Percentiles rank a stretch among this genome's conserved stretches.
Evolutionary conservation across 2,329 filamentous ascomycete genomes (phyloP).

Genomic region (Alternaria longipes): DNA sequence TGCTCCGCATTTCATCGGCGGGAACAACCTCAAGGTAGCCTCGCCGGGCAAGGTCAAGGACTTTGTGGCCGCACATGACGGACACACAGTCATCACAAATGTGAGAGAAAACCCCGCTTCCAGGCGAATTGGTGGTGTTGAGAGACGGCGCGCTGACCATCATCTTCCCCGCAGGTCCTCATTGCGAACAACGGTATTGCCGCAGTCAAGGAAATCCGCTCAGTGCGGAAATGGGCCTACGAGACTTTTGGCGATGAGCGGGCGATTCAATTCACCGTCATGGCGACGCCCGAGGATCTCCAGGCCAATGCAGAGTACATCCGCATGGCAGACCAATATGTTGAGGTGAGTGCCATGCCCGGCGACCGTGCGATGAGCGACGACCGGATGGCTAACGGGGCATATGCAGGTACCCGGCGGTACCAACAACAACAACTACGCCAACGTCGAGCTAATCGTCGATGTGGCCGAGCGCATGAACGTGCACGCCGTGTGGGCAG

Average conservation of each 20-base stretch:
- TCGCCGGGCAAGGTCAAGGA: constrained; percentile 90
- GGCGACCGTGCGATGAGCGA: not conserved
- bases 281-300: constrained; percentile 98
- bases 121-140: not conserved
- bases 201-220: constrained; percentile 98
- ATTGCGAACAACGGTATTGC: constrained; percentile 99
- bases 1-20: constrained; percentile 94
- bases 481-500: constrained; percentile 98
- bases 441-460: constrained; percentile 98
- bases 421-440: constrained; percentile 99
- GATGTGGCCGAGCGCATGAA: constrained; percentile 98
- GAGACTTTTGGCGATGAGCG: constrained; percentile 98
- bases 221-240: constrained; percentile 99
- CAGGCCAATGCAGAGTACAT: constrained; percentile 99
- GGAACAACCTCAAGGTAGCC: constrained; percentile 85
- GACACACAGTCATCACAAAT: constrained; percentile 98
- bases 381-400: constrained; percentile 27
- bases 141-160: constrained; percentile 29
- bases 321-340: constrained; percentile 99
- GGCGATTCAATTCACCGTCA: constrained; percentile 98
- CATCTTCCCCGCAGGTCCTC: constrained; percentile 71
- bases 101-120: constrained; percentile 64
- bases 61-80: constrained; percentile 87
- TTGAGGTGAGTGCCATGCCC: constrained; percentile 68
- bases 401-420: constrained; percentile 80